A percentile compares a stretch with the other conserved stretches of the same genome.
phyloP scores from a whole-genome alignment of 371 early-diverging fungal genomes.

The Mucor piriformis region DNA sequence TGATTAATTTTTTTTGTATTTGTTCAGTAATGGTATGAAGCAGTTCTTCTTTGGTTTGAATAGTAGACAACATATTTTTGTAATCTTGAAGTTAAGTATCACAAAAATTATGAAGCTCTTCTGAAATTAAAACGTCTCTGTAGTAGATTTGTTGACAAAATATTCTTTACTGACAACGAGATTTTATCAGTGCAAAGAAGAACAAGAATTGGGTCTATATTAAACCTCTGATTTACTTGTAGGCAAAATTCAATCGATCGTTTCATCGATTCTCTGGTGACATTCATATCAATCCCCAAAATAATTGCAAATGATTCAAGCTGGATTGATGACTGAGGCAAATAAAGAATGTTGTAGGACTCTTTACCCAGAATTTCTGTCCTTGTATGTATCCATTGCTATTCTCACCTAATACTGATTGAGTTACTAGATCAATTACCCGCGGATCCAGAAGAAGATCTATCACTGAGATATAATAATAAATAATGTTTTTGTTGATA shows the following conservation, averaged over 20 bases:
- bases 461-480: not conserved
- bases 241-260: not conserved
- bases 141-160: too few relatives aligned
- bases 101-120: too few relatives aligned
- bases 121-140: too few relatives aligned
- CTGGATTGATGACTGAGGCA: not conserved
- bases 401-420: not conserved
- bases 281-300: not conserved
- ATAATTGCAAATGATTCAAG: not conserved
- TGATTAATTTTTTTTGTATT: conserved; percentile 5
- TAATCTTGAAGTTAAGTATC: not conserved
- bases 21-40: conserved; percentile 11
- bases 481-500: not conserved
- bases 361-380: not conserved
- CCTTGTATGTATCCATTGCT: not conserved
- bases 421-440: not conserved
- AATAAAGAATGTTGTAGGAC: not conserved
- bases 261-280: not conserved
- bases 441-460: not conserved
- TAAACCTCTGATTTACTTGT: not conserved
- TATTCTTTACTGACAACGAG: not conserved
- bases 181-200: not conserved
- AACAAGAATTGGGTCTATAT: not conserved
- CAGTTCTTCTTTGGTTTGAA: conserved; percentile 8
- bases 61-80: conserved; percentile 11